phyloP scores from a whole-genome alignment of 768 basidiomycete genomes.

The Boletus subcaerulescens region DNA sequence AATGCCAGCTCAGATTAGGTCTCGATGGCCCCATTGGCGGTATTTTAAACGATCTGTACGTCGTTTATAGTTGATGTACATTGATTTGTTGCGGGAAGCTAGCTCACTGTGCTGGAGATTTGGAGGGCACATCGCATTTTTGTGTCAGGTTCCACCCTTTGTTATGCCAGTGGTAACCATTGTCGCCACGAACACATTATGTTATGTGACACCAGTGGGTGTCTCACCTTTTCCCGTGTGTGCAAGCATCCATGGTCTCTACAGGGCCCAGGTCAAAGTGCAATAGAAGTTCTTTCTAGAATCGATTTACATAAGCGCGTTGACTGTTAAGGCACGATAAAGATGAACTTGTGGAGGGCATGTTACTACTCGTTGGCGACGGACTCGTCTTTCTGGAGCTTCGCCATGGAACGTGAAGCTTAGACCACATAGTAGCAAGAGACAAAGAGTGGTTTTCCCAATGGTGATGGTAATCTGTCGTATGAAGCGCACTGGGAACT shows the following conservation, averaged over 20 bases:
- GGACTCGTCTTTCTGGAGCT: conserved; percentile 1
- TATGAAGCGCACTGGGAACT: too few species aligned
- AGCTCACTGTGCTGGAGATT: neutral
- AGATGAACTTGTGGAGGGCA: neutral
- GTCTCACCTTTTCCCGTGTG: neutral
- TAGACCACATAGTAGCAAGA: conserved; percentile 2
- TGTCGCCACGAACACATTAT: neutral
- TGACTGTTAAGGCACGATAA: neutral
- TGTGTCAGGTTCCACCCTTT: conserved; percentile 10
- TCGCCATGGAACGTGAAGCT: conserved; percentile 8
- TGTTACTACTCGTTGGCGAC: conserved; percentile 2
- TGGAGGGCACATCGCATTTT: conserved; percentile 40
- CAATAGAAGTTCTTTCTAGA: conserved; percentile 8
- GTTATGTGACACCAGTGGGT: conserved; percentile 14
- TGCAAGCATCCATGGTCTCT: neutral
- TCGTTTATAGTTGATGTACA: neutral
- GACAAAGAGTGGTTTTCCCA: neutral
- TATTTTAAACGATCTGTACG: conserved; percentile 11
- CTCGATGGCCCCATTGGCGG: conserved; percentile 13
- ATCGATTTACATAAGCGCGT: conserved; percentile 2
- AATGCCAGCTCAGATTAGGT: conserved; percentile 8
- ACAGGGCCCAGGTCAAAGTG: conserved; percentile 5
- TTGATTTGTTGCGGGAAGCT: too few species aligned
- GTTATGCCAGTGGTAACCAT: conserved; percentile 2
- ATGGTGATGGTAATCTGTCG: neutral